Conservation (phyloP, 2,329 filamentous ascomycete species). For the Cladosporium phlei region DNA sequence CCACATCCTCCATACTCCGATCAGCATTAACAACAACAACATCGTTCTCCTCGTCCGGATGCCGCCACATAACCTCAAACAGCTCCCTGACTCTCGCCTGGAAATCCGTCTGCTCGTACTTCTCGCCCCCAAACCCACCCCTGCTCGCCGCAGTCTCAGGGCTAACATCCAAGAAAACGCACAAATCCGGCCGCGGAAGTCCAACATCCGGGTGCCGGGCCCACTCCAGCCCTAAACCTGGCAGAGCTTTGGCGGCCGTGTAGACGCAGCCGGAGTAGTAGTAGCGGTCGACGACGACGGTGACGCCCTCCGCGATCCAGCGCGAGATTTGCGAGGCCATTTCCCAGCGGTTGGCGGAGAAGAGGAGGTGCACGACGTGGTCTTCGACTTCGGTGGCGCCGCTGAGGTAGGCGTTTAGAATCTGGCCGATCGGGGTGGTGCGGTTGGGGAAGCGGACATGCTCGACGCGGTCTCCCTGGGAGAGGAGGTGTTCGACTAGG, state of each 20-base stretch:
- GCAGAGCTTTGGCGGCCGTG: conserved; percentile 78
- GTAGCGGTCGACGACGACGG: conserved; percentile 84
- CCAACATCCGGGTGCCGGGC: conserved; percentile 79
- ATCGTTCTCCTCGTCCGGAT: conserved; percentile 47
- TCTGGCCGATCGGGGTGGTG: conserved; percentile 75
- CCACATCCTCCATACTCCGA: conserved; percentile 47
- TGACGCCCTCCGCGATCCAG: conserved; percentile 60
- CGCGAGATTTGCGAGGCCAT: conserved; percentile 40
- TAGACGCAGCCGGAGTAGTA: conserved; percentile 95
- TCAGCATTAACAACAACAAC: conserved; percentile 55
- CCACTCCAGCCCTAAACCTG: conserved; percentile 67
- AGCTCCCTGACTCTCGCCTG: conserved; percentile 72
- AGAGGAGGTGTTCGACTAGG: conserved; percentile 53
- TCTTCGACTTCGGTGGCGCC: conserved; percentile 71
- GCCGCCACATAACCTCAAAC: conserved; percentile 52
- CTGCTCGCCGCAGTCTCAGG: conserved; percentile 66
- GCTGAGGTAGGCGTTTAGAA: conserved; percentile 80
- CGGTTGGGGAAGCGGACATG: conserved; percentile 70
- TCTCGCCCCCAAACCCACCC: conserved; percentile 83
- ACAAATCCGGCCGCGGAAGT: conserved; percentile 79
- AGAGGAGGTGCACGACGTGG: conserved; percentile 83
- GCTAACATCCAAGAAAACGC: conserved; percentile 79
- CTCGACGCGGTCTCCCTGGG: conserved; percentile 49
- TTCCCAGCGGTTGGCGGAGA: conserved; percentile 90
- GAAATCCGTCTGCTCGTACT: conserved; percentile 81